phyloP scores from a whole-genome alignment of 176 grass and related monocot species.

The Miscanthus lutarioriparius region DNA sequence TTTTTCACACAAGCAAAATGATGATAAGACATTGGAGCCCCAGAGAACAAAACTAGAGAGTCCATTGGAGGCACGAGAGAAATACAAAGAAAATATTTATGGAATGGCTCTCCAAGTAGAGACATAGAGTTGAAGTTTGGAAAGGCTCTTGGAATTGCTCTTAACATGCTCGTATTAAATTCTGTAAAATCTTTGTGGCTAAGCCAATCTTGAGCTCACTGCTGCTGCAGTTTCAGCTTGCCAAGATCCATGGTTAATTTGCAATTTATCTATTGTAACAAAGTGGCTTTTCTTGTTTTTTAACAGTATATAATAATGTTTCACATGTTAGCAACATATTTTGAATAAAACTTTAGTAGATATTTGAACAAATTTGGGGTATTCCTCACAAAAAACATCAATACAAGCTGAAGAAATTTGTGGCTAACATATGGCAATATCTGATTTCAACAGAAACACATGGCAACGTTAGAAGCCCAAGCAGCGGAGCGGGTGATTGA shows the following conservation, averaged over 20 bases:
- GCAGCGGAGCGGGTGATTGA: conserved; percentile 86
- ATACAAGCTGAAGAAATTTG: neutral
- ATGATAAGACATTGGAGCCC: neutral
- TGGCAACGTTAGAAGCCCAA: conserved; percentile 76
- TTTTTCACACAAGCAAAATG: neutral
- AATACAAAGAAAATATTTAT: neutral
- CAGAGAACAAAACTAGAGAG: neutral
- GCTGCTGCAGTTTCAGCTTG: neutral
- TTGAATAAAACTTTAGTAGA: neutral
- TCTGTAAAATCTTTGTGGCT: neutral
- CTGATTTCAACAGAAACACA: conserved; percentile 67
- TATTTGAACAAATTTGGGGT: neutral
- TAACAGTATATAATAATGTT: neutral
- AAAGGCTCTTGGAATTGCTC: neutral
- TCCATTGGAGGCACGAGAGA: neutral
- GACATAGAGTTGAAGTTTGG: neutral
- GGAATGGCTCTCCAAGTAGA: neutral
- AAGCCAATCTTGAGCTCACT: neutral
- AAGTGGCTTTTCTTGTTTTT: neutral
- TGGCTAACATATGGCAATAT: neutral
- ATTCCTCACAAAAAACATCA: neutral
- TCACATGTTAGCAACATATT: neutral
- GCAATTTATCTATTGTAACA: neutral
- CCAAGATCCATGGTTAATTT: neutral
- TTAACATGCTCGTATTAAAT: neutral